Base-by-base conservation (phyloP, 2,329 filamentous ascomycete genomes). In the Talaromyces islandicus region DNA sequence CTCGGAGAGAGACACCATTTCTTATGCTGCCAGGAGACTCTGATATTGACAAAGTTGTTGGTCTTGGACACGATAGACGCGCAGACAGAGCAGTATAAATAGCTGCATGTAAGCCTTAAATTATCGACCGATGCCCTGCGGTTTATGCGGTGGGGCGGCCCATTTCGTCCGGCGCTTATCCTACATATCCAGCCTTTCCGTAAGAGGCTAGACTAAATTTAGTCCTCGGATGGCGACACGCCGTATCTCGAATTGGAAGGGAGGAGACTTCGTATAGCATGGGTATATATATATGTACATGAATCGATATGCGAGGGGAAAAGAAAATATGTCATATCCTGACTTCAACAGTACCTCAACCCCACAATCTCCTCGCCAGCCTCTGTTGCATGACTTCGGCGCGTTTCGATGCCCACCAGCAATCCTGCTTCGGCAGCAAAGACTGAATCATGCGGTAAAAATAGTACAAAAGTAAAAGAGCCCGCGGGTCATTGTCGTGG, bases 1-100 rank as follows among this genome's bases (percentile, higher is more conserved):
- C 5, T 55, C 57, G 17, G 57, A 50, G 4, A 63, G 46, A 32
- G 60, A 55, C 4, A 63, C 62, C 62, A 63, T 63, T 2, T 14
- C n/a, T 10, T 4, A 9, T 38, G 32, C n/a, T 35, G 7, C n/a
- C 35, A n/a, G 17, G 35, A n/a, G 11, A 17, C 7, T 52, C 6
- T 52, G 12, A 12, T 3, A 11, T 46, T 17, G 41, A 46, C 1
- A 19, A 46, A 7, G 12, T 46, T 46, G n/a, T 38, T 38, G 5
- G 5, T 17, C 3, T n/a, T 7, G 5, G 9, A 2, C 35, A n/a
- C 17, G 17, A 38, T 7, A 38, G 17, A 38, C 6, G 17, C 1
- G 35, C 14, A 7, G 12, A 38, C 7, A 38, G 35, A 7, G 35
- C 17, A n/a, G 35, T 38, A n/a, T 38, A 38, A n/a, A 38, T 38